Evolutionary conservation across 1,139 yeast species (phyloP).

Genomic region (Geotrichum citri-aurantii): DNA sequence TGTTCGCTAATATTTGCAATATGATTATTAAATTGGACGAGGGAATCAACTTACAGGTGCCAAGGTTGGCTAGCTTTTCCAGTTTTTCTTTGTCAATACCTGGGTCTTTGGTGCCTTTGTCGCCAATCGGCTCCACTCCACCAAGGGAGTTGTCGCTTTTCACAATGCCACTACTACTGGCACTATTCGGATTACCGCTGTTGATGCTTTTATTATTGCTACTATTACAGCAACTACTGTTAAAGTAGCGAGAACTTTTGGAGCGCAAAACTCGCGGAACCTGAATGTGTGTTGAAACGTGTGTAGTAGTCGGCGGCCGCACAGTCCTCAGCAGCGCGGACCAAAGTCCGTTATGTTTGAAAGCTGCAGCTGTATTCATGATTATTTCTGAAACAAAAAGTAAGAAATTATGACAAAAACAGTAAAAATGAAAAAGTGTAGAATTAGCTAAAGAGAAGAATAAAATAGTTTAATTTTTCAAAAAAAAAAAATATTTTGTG

Average conservation of each 20-base stretch:
- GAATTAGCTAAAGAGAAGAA: too few relatives aligned
- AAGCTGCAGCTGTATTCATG: neutral
- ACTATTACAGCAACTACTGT: too few relatives aligned
- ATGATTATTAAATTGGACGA: neutral
- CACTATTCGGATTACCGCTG: neutral
- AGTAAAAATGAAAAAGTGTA: too few relatives aligned
- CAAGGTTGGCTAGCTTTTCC: conserved; percentile 11
- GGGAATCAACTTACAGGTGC: conserved; percentile 3
- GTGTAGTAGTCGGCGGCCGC: neutral
- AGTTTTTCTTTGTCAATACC: neutral
- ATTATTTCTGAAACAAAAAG: too few relatives aligned
- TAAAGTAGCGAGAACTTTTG: neutral
- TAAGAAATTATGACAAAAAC: too few relatives aligned
- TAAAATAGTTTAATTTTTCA: too few relatives aligned
- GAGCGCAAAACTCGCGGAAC: neutral
- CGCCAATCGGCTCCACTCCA: neutral
- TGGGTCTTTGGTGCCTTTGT: neutral
- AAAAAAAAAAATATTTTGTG: too few relatives aligned
- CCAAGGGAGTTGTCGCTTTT: neutral
- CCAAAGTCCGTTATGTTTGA: neutral
- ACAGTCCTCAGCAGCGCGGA: neutral
- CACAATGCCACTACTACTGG: neutral
- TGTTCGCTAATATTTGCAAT: neutral
- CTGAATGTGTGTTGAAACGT: too few relatives aligned
- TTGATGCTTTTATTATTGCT: neutral